Conservation (phyloP, 495 filamentous ascomycete genomes). For the Ramalina intermedia region DNA sequence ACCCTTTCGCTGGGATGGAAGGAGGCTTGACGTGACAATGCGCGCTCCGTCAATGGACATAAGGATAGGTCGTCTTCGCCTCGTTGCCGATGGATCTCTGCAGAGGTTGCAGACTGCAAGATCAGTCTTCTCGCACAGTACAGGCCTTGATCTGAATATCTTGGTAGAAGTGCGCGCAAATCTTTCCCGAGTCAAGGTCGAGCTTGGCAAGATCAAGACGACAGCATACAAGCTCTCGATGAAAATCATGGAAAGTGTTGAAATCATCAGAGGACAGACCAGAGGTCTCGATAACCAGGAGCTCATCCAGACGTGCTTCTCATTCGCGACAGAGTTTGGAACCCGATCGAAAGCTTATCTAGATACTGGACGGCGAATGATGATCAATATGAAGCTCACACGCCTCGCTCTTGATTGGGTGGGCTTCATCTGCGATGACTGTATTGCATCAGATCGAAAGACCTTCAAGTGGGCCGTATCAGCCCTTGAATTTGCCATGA, state of each 20-base stretch:
- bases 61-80: slow-evolving; percentile 70
- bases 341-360: slow-evolving; percentile 86
- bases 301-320: slow-evolving; percentile 95
- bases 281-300: slow-evolving; percentile 80
- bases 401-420: slow-evolving; percentile 92
- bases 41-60: slow-evolving; percentile 71
- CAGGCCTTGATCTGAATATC: slow-evolving; percentile 70
- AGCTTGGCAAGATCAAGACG: slow-evolving; percentile 89
- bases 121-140: slow-evolving; percentile 55
- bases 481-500: slow-evolving; percentile 92
- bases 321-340: slow-evolving; percentile 95
- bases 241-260: slow-evolving; percentile 97
- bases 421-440: slow-evolving; percentile 94
- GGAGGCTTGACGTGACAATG: slow-evolving; percentile 51
- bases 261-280: slow-evolving; percentile 76
- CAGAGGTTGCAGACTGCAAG: slow-evolving; percentile 65
- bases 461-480: slow-evolving; percentile 95
- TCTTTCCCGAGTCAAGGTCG: slow-evolving; percentile 75
- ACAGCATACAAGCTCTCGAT: slow-evolving; percentile 95
- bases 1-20: slow-evolving; percentile 69
- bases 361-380: slow-evolving; percentile 79
- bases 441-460: slow-evolving; percentile 82
- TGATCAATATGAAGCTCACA: slow-evolving; percentile 93
- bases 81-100: slow-evolving; percentile 81
- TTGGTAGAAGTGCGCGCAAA: slow-evolving; percentile 87